These are phyloP conservation scores for Gossypium anomalum DNA, from an alignment of 345 rosid genomes.

Conservation along the genomic window DNA sequence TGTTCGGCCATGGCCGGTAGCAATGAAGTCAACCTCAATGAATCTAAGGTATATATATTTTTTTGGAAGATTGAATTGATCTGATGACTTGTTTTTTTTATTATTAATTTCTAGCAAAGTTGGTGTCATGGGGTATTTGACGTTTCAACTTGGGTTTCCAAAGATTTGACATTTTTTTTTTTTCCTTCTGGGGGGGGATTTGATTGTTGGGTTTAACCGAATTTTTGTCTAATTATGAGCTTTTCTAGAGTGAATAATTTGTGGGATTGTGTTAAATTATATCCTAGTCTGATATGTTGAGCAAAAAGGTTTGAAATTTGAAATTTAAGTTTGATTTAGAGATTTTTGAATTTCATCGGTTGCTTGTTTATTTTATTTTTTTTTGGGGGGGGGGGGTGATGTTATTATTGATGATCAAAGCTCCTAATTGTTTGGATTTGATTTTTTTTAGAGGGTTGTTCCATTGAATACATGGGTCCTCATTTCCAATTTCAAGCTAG, in stretches of 20 bases:
- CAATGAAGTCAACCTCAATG: slow-evolving; percentile 80
- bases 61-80: background rate
- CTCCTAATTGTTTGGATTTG: slow-evolving; percentile 5
- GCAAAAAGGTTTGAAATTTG: background rate
- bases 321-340: slow-evolving; percentile 13
- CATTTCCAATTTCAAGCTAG: slow-evolving; percentile 93
- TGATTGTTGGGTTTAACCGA: background rate
- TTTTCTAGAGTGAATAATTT: background rate
- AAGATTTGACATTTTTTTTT: slow-evolving; percentile 11
- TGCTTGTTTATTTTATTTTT: too few species aligned
- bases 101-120: background rate
- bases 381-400: background rate
- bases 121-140: background rate
- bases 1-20: slow-evolving; percentile 64
- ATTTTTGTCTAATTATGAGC: background rate
- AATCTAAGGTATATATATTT: slow-evolving; percentile 69
- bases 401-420: slow-evolving; percentile 14
- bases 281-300: background rate
- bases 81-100: background rate
- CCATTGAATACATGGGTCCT: slow-evolving; percentile 97
- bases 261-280: background rate
- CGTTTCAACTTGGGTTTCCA: background rate
- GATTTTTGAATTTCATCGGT: background rate
- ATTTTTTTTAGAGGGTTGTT: slow-evolving; percentile 63
- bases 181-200: background rate